Evolutionary conservation across 768 basidiomycete genomes (phyloP), one percentile per base, ranked within the genome.

Genomic region (Tylopilus cervinicoccineus): DNA sequence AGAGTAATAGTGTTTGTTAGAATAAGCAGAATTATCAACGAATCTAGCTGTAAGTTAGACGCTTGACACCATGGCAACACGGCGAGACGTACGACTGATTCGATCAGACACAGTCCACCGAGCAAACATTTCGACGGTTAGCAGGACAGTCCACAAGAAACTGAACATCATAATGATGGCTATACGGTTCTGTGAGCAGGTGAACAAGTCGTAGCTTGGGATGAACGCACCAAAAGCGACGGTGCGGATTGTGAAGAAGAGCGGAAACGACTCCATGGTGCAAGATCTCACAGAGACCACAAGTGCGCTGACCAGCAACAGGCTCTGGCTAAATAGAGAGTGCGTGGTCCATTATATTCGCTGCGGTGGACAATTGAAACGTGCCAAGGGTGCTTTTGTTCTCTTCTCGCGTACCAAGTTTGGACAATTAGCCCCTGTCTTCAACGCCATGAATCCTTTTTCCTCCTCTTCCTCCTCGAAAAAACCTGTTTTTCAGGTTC

Each of bases 61-160:
- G 34, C 20, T 11, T 16, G 20, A 19, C 20, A 2, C 16, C 6
- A 29, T 17, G 27, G 29, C 22, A 20, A 28, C 14, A 27, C 37
- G 27, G 45, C 13, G 9, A 13, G 13, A 53, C 77, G 54, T 47
- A 82, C 81, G 71, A 66, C 75, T 75, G 24, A 73, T 63, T 24
- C 37, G 33, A 50, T 73, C 72, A n/a, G 75, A 65, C 38, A 67
- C 53, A 29, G 70, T 70, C 76, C 79, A 79, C 39, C 76, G 70
- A 28, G 68, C 51, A 49, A 70, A 81, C 3, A 74, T 54, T 44
- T 75, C 68, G 11, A 80, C 58, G 41, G 66, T 79, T 28, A 81
- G 58, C 43, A 80, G 50, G 16, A 73, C 61, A 28, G 71, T 69
- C 76, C 78, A 82, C 34, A 78, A 42, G 48, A 82, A 67, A 57